These are phyloP conservation scores for Xylaria polymorpha DNA, from an alignment of 2,329 filamentous ascomycete genomes.

Conservation along the genomic window DNA sequence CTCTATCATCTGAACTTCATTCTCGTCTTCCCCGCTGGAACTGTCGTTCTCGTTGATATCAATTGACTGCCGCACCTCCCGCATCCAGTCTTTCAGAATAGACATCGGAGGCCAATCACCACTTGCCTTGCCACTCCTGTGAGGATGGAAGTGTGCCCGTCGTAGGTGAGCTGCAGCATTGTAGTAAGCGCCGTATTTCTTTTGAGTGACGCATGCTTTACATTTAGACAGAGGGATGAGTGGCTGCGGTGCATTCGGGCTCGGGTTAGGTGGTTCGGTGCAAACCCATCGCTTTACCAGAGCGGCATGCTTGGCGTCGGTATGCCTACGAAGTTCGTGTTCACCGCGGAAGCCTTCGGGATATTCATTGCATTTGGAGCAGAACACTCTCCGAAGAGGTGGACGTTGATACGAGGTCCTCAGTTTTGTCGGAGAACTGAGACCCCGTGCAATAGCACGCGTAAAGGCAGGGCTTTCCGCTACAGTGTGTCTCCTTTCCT, in stretches of 20 bases:
- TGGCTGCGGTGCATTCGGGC: conserved; percentile 57
- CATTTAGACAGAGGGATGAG: conserved; percentile 65
- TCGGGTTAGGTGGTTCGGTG: conserved; percentile 59
- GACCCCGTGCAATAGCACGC: conserved; percentile 53
- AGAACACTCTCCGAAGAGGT: conserved; percentile 78
- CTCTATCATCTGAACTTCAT: conserved; percentile 55
- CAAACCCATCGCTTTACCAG: conserved; percentile 68
- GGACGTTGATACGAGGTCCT: conserved; percentile 62
- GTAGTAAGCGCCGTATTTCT: conserved; percentile 69
- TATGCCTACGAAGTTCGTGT: conserved; percentile 82
- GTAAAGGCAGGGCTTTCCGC: conserved; percentile 59
- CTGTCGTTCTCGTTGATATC: conserved; percentile 60
- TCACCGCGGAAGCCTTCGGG: conserved; percentile 90
- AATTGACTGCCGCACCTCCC: conserved; percentile 65
- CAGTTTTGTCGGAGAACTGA: conserved; percentile 58
- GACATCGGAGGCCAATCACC: conserved; percentile 70
- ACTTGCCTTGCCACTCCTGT: conserved; percentile 66
- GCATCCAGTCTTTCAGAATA: conserved; percentile 70
- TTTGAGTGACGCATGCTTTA: conserved; percentile 67
- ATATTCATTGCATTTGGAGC: conserved; percentile 81
- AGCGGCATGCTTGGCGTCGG: conserved; percentile 67
- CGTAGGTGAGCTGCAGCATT: conserved; percentile 69
- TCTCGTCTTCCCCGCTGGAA: conserved; percentile 65
- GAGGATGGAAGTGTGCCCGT: conserved; percentile 67
- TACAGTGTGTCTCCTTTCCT: conserved; percentile 59